Conservation (phyloP, 805 yeast species). For the Priceomyces haplophilus region DNA sequence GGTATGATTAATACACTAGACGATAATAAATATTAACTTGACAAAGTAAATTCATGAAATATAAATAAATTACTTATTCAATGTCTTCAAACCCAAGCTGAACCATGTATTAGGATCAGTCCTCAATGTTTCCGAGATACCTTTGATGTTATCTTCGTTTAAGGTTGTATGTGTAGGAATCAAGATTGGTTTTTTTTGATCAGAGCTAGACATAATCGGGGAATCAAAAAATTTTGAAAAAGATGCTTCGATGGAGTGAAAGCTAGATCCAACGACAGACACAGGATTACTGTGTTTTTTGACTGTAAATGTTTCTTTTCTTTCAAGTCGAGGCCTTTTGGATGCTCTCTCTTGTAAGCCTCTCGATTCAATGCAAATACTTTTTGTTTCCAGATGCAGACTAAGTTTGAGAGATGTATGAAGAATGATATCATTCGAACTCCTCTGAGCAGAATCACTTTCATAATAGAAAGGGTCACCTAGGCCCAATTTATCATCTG, state of each 20-base stretch:
- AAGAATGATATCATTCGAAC: neutral
- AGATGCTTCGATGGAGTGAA: slow-evolving; percentile 2
- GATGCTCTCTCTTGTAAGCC: neutral
- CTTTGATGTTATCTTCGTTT: neutral
- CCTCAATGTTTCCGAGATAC: slow-evolving; percentile 5
- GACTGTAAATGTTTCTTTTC: neutral
- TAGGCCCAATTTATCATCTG: neutral
- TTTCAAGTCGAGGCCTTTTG: neutral
- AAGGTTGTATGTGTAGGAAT: neutral
- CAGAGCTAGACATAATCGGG: neutral
- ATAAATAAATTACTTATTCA: neutral
- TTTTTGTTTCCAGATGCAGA: neutral
- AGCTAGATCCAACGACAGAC: slow-evolving; percentile 1
- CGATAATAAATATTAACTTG: neutral
- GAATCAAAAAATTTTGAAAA: neutral
- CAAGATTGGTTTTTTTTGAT: neutral
- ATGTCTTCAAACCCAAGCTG: slow-evolving; percentile 8
- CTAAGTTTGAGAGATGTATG: neutral
- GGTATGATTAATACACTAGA: neutral
- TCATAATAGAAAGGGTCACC: neutral
- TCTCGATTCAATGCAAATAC: neutral
- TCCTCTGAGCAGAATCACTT: neutral
- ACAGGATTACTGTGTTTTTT: neutral
- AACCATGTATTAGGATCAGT: slow-evolving; percentile 14
- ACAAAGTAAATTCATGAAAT: neutral